Base-by-base conservation (phyloP, 208 protist genomes). In the Crithidia brevicula region DNA sequence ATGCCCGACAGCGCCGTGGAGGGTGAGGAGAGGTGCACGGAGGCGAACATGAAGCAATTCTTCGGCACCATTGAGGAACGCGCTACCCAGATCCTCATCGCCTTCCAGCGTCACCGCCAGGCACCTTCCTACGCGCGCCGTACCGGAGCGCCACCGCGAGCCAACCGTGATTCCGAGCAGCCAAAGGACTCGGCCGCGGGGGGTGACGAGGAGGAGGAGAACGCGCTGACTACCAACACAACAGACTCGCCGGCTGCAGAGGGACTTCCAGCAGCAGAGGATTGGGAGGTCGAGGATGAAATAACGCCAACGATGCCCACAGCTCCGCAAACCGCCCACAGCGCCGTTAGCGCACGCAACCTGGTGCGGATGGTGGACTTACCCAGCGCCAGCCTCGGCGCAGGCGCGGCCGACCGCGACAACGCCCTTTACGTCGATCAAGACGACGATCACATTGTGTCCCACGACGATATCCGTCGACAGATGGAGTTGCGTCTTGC, bases 31-130 rank as follows among this genome's bases (percentile, higher is more conserved):
- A 20, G 46, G 43, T 96, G 91, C 63, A 96, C 82, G 16, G 93
- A 98, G 77, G 77, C 73, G n/a, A 97, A 92, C 70, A 83, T 97
- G 65, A 75, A 95, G 65, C 72, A 79, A 45, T 94, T 89, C 67
- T 84, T 98, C 40, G 95, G 93, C 34, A 72, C 80, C n/a, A 94
- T 98, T 72, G 95, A 98, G 78, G 86, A 98, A 70, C 83, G 85
- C 15, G 86, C 91, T 4, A 93, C 72, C 43, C 75, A 86, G 43
- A 85, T 98, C 42, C 69, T 98, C 38, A 85, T 67, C 62, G 83
- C 89, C 10, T 86, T 79, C 38, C 83, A 94, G 71, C 68, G 67
- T n/a, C 82, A 74, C 62, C 70, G 82, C 33, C 69, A 75, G 46
- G 31, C 43, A 0, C 52, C 53, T 27, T 31, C 25, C 27, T 64